Evolutionary conservation across 1,284 basidiomycete genomes (phyloP).

Genomic region (Tausonia pullulans): DNA sequence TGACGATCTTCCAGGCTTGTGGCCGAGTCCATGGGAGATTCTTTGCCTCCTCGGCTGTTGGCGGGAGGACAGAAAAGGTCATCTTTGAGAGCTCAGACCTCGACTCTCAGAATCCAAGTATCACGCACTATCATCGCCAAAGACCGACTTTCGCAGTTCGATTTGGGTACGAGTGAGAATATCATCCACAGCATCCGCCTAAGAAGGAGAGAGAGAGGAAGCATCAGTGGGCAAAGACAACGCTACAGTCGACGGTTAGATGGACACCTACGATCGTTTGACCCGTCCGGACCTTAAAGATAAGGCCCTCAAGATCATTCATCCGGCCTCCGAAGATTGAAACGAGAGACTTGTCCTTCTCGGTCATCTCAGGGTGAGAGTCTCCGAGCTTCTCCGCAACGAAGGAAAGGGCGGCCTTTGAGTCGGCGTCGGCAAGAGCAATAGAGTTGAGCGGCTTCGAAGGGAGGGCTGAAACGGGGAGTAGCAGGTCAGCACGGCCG

Average conservation of each 20-base stretch:
- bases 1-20: conserved; percentile 80
- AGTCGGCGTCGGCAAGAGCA: conserved; percentile 72
- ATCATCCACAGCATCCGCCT: conserved; percentile 67
- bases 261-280: conserved; percentile 41
- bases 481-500: background rate
- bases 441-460: conserved; percentile 72
- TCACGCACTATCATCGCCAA: conserved; percentile 60
- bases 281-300: conserved; percentile 73
- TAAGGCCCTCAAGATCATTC: conserved; percentile 74
- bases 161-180: conserved; percentile 67
- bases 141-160: conserved; percentile 80
- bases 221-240: background rate
- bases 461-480: conserved; percentile 51
- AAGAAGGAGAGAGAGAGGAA: background rate
- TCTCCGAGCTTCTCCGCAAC: conserved; percentile 66
- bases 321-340: conserved; percentile 73
- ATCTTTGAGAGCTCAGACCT: background rate
- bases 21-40: conserved; percentile 69
- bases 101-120: too few relatives aligned
- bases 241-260: background rate
- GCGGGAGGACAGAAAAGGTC: background rate
- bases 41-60: conserved; percentile 60
- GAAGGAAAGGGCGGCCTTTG: conserved; percentile 63
- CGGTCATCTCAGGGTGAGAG: conserved; percentile 43
- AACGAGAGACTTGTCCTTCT: conserved; percentile 47